These are phyloP conservation scores for Pythium rhizo-oryzae DNA, from an alignment of 352 stramenopile genomes.

Conservation along the genomic window DNA sequence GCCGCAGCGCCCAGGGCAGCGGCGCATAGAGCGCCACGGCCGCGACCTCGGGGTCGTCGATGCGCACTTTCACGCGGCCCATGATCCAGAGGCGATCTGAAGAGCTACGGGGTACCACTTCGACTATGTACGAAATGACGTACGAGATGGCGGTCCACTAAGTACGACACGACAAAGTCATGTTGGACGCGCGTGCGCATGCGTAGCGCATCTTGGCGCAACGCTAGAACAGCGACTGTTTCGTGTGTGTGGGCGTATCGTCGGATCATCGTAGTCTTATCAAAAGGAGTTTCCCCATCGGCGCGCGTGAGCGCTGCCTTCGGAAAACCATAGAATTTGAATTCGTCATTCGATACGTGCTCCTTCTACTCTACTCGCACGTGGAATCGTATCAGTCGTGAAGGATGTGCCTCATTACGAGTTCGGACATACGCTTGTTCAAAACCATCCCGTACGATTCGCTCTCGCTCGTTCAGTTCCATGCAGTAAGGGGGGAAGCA, in stretches of 20 bases:
- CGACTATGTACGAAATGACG: slow-evolving; percentile 27
- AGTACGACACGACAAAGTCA: no score
- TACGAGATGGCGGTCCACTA: slow-evolving; percentile 24
- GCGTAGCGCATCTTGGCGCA: no score
- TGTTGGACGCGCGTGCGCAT: no score
- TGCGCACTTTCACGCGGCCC: slow-evolving; percentile 35
- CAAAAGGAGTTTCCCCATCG: slow-evolving; percentile 66
- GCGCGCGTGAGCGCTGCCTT: slow-evolving; percentile 13
- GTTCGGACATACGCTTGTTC: slow-evolving; percentile 91
- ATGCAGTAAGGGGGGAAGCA: no score
- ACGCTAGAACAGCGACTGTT: no score
- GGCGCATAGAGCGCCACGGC: slow-evolving; percentile 63
- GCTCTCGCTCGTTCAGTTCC: no score
- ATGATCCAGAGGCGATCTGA: slow-evolving; percentile 11
- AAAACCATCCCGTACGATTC: slow-evolving; percentile 60
- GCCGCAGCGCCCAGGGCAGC: slow-evolving; percentile 52
- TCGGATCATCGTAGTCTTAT: slow-evolving; percentile 91
- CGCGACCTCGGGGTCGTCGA: slow-evolving; percentile 58
- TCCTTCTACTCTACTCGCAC: no score
- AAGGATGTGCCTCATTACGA: slow-evolving; percentile 64
- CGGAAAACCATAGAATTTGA: slow-evolving; percentile 51
- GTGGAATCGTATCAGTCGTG: slow-evolving; percentile 35
- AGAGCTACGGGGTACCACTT: not conserved
- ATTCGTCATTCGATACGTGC: slow-evolving; percentile 71
- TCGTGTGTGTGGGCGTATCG: slow-evolving; percentile 35